phyloP scores from a whole-genome alignment of 164 flowering plant genomes.

The Akebia trifoliata region DNA sequence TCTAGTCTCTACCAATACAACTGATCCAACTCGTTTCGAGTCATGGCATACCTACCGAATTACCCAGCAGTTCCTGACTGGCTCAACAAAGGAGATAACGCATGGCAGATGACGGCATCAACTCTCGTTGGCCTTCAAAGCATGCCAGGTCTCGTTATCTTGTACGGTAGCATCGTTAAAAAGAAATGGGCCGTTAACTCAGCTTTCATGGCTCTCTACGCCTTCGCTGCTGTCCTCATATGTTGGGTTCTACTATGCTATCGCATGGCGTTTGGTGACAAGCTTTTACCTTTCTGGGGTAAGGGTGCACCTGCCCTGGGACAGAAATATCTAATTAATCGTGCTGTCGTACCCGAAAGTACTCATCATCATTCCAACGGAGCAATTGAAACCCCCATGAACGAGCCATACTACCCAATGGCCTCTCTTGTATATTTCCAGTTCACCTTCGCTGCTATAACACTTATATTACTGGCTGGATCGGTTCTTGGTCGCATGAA shows the following conservation, averaged over 20 bases:
- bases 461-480: constrained; percentile 12
- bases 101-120: constrained; percentile 22
- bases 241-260: constrained; percentile 17
- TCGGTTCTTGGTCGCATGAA: constrained; percentile 17
- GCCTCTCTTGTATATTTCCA: constrained; percentile 16
- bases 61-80: constrained; percentile 12
- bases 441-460: constrained; percentile 17
- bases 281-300: constrained; percentile 24
- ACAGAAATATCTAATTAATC: constrained; percentile 5
- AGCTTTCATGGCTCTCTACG: constrained; percentile 24
- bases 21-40: no score
- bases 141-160: constrained; percentile 19
- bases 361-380: constrained; percentile 5
- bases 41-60: constrained; percentile 3
- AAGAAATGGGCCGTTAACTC: constrained; percentile 23
- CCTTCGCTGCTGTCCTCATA: constrained; percentile 20
- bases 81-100: constrained; percentile 25
- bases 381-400: background rate
- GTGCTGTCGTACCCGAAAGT: constrained; percentile 4
- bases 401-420: constrained; percentile 15
- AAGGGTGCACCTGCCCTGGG: constrained; percentile 14
- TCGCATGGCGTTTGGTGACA: constrained; percentile 20
- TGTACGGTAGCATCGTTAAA: constrained; percentile 18
- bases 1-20: no score
- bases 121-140: constrained; percentile 18